These are phyloP conservation scores for Trifolium fragiferum DNA, from an alignment of 306 rosid genomes.

Conservation along the genomic window DNA sequence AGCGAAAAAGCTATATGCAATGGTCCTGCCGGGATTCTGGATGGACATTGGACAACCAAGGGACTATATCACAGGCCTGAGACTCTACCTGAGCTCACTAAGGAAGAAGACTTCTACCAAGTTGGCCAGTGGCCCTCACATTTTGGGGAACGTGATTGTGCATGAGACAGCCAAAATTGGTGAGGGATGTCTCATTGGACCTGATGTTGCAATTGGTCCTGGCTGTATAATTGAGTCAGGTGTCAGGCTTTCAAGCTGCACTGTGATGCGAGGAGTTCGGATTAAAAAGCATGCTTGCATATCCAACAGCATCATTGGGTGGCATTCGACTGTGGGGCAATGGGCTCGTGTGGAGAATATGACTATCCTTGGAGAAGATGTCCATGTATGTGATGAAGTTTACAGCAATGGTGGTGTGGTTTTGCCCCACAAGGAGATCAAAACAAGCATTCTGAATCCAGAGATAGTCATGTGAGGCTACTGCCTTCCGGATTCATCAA, in stretches of 20 bases:
- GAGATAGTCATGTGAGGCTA: slow-evolving; percentile 88
- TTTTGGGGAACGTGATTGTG: slow-evolving; percentile 91
- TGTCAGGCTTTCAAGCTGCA: slow-evolving; percentile 93
- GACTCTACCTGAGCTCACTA: slow-evolving; percentile 81
- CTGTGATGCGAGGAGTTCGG: slow-evolving; percentile 90
- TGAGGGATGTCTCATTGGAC: slow-evolving; percentile 97
- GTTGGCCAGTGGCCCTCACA: slow-evolving; percentile 75
- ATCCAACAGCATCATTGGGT: slow-evolving; percentile 92
- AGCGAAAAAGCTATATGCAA: slow-evolving; percentile 80
- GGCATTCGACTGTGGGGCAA: slow-evolving; percentile 97
- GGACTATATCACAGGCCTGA: slow-evolving; percentile 89
- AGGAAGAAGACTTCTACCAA: slow-evolving; percentile 75
- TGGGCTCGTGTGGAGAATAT: slow-evolving; percentile 99
- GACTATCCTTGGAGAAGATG: slow-evolving; percentile 98
- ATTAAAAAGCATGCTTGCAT: slow-evolving; percentile 88
- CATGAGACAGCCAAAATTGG: slow-evolving; percentile 89
- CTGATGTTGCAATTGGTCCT: slow-evolving; percentile 98
- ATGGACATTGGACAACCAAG: slow-evolving; percentile 99
- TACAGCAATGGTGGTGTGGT: slow-evolving; percentile 97
- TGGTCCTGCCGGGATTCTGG: slow-evolving; percentile 99
- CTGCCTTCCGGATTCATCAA: slow-evolving; percentile 27
- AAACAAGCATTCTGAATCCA: slow-evolving; percentile 91
- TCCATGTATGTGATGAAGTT: slow-evolving; percentile 87
- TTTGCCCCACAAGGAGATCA: slow-evolving; percentile 98
- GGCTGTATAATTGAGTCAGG: slow-evolving; percentile 89